These are phyloP conservation scores for Pleurotus cornucopiae DNA, from an alignment of 768 basidiomycete species.

Conservation along the genomic window DNA sequence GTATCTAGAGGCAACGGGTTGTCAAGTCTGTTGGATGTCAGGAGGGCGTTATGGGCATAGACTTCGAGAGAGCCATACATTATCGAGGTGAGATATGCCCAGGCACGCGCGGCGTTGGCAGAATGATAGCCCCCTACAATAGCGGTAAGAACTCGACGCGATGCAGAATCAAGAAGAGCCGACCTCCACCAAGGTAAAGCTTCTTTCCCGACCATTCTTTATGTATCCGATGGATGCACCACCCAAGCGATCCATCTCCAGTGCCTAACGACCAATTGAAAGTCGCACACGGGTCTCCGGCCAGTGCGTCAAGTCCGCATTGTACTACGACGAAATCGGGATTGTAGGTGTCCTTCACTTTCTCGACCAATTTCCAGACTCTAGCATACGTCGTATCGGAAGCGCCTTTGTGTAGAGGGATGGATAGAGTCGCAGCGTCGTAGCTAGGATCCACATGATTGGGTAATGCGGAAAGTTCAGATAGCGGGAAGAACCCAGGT, in stretches of 20 bases:
- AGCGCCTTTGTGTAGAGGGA: slow-evolving; percentile 75
- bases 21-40: slow-evolving; percentile 38
- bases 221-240: slow-evolving; percentile 54
- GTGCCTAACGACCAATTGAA: slow-evolving; percentile 68
- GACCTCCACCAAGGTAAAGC: slow-evolving; percentile 76
- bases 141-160: slow-evolving; percentile 8
- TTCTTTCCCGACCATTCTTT: slow-evolving; percentile 57
- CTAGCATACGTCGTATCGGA: slow-evolving; percentile 55
- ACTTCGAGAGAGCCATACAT: slow-evolving; percentile 38
- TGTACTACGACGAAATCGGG: slow-evolving; percentile 84
- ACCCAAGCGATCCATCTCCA: slow-evolving; percentile 60
- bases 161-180: slow-evolving; percentile 12
- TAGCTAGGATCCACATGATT: slow-evolving; percentile 26
- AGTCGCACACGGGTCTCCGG: slow-evolving; percentile 74
- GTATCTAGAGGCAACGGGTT: slow-evolving; percentile 52
- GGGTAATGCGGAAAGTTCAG: slow-evolving; percentile 46
- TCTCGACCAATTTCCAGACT: slow-evolving; percentile 64
- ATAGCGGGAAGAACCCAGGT: slow-evolving; percentile 80
- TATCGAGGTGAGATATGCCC: slow-evolving; percentile 78
- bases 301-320: slow-evolving; percentile 83
- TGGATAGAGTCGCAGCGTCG: slow-evolving; percentile 70
- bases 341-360: slow-evolving; percentile 51
- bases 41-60: neutral
- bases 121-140: slow-evolving; percentile 76
- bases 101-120: slow-evolving; percentile 81